phyloP scores from a whole-genome alignment of 140 eudicot species.

The Anethum foeniculum region DNA sequence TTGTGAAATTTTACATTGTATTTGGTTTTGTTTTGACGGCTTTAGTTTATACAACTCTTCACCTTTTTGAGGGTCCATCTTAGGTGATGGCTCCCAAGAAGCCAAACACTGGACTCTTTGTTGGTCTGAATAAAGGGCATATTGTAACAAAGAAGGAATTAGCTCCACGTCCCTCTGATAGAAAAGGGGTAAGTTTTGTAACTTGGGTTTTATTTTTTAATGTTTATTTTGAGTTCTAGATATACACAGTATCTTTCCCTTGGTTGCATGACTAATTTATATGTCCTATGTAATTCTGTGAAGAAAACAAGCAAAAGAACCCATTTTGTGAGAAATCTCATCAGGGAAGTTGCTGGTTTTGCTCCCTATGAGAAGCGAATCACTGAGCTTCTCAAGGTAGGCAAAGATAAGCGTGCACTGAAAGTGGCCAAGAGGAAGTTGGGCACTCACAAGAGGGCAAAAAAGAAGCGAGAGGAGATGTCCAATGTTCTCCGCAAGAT shows the following conservation, averaged over 20 bases:
- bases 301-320: constrained; percentile 54
- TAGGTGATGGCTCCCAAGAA: constrained; percentile 47
- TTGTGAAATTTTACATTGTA: neutral
- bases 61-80: neutral
- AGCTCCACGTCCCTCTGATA: constrained; percentile 60
- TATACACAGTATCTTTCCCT: neutral
- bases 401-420: constrained; percentile 59
- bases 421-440: constrained; percentile 59
- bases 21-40: neutral
- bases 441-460: constrained; percentile 64
- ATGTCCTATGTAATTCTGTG: neutral
- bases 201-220: neutral
- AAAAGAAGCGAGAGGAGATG: constrained; percentile 67
- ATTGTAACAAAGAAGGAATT: constrained; percentile 51
- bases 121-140: constrained; percentile 61
- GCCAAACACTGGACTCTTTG: constrained; percentile 52
- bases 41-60: neutral
- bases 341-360: constrained; percentile 54
- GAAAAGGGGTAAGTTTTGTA: constrained; percentile 44
- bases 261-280: constrained; percentile 1
- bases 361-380: constrained; percentile 59
- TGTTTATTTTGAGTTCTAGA: neutral
- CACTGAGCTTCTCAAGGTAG: constrained; percentile 57
- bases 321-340: constrained; percentile 44
- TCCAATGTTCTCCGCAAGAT: constrained; percentile 53